phyloP scores from a whole-genome alignment of 441 rosid species.

The Erodium moschatum region DNA sequence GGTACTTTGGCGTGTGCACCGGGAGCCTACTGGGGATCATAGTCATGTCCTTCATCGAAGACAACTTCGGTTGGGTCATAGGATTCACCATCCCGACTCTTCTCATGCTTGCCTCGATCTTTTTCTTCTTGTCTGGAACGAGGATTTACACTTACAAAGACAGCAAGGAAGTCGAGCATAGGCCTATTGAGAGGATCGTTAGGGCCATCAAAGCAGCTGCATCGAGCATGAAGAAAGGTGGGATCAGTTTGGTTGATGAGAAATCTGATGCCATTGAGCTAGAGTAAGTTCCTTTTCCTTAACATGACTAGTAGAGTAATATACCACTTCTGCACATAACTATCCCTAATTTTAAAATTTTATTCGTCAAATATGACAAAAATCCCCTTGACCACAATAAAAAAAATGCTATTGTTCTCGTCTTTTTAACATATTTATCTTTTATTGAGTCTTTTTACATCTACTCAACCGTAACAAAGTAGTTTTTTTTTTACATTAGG shows the following conservation, averaged over 20 bases:
- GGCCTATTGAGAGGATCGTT: conserved; percentile 23
- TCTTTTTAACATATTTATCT: too few species aligned
- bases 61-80: conserved; percentile 78
- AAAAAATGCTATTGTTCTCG: too few species aligned
- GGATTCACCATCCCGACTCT: conserved; percentile 78
- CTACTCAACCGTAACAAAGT: too few species aligned
- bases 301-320: too few species aligned
- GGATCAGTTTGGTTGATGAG: conserved; percentile 33
- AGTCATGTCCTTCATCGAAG: conserved; percentile 79
- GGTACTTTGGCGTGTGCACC: conserved; percentile 79
- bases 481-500: too few species aligned
- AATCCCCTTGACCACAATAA: too few species aligned
- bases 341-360: too few species aligned
- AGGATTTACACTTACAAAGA: conserved; percentile 37
- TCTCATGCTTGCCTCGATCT: conserved; percentile 44
- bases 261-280: conserved; percentile 43
- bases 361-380: too few species aligned
- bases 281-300: conserved; percentile 45
- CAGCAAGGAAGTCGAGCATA: conserved; percentile 16
- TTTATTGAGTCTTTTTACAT: too few species aligned
- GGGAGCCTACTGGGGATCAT: conserved; percentile 87
- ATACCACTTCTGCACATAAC: too few species aligned
- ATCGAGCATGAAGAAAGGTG: conserved; percentile 23
- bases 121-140: conserved; percentile 47
- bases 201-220: conserved; percentile 32